Evolutionary conservation across 164 flowering plant genomes (phyloP), one percentile per base, ranked within the genome.

Genomic region (Tinospora cordifolia): DNA sequence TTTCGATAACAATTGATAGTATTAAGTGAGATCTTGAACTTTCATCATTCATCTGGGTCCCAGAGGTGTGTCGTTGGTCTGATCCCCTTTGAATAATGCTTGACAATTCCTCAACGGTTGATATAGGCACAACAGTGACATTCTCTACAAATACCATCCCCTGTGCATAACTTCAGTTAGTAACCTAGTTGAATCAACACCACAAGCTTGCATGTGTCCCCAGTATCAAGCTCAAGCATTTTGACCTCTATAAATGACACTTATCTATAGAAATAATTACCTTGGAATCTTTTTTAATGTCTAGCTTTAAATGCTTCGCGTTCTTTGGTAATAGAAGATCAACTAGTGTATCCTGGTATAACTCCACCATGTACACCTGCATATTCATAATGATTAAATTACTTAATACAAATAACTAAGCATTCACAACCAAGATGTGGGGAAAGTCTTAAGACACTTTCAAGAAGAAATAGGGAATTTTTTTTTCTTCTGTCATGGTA

Each of bases 11-110:
- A 78, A 92, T 70, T 21, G 99, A 92, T 69, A 95, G 89, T 34
- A 95, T 88, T 36, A 92, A 72, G 70, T 95, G 99, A 54, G 99
- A 95, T 81, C 99, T 85, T 44, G 98, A 95, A 77, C 99, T 95
- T 79, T 92, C 90, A 75, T 91, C 97, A 81, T 95, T 95, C 99
- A 95, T 95, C 62, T 88, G 87, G 51, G 99, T 95, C 67, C 90
- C 99, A 26, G 97, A 86, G 27, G 85, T 87, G 71, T 95, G 99
- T 17, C 99, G 79, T 65, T 73, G 88, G 68, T 92, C 98, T 71
- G 89, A 87, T 65, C 98, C 99, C 79, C 85, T 87, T 30, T 82
- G 79, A 70, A 89, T 88, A 36, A 92, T 86, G 65, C 39, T 69
- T 63, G 79, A 86, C 41, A 95, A 47, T 51, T 95, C 99, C 62